These are phyloP conservation scores for Suillus bovinus DNA, from an alignment of 768 basidiomycete genomes.

Conservation along the genomic window DNA sequence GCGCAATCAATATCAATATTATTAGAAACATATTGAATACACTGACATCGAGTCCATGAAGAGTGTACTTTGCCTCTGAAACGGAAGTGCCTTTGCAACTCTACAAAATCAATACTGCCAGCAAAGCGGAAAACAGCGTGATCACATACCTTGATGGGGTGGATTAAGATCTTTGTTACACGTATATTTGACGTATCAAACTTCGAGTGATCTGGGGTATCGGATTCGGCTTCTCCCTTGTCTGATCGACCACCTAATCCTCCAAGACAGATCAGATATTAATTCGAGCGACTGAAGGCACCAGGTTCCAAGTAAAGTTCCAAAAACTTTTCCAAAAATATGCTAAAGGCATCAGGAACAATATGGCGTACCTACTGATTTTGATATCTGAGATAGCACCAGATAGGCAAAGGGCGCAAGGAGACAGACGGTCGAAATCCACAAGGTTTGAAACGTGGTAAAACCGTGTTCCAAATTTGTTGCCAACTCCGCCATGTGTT, in stretches of 20 bases:
- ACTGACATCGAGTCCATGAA: constrained; percentile 65
- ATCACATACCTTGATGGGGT: constrained; percentile 62
- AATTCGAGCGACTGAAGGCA: background rate
- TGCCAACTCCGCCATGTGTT: background rate
- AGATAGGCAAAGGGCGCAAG: constrained; percentile 22
- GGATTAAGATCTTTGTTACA: constrained; percentile 60
- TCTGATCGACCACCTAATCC: background rate
- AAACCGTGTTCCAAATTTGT: constrained; percentile 9
- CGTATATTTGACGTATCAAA: constrained; percentile 37
- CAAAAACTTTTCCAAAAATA: background rate
- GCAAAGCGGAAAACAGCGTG: background rate
- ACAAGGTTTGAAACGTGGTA: constrained; percentile 12
- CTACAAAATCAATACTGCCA: constrained; percentile 34
- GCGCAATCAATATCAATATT: constrained; percentile 5
- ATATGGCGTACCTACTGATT: constrained; percentile 15
- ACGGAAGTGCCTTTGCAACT: constrained; percentile 73
- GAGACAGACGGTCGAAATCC: constrained; percentile 13
- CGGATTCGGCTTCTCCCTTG: background rate
- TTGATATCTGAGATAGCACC: constrained; percentile 8
- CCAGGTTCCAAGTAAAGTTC: background rate
- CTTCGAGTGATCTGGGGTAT: constrained; percentile 13
- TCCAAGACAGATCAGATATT: background rate
- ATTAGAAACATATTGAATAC: background rate
- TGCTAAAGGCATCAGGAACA: background rate
- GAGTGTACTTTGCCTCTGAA: constrained; percentile 52